These are phyloP conservation scores for Loxodes magnus DNA, from an alignment of 73 alveolate species.

Conservation along the genomic window DNA sequence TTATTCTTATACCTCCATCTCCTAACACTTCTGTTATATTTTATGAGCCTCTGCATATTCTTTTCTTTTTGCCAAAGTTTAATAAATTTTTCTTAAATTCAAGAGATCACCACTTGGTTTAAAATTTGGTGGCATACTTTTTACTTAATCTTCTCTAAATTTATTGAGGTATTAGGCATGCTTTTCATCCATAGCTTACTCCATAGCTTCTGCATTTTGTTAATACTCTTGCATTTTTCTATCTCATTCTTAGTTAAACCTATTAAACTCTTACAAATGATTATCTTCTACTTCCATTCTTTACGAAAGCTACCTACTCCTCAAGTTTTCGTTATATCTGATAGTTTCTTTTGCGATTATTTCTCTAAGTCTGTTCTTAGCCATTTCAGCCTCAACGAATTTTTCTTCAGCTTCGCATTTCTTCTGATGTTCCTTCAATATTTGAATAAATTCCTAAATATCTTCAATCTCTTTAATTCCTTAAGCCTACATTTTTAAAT, in stretches of 20 bases:
- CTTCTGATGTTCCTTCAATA: too few relatives aligned
- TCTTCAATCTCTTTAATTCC: too few relatives aligned
- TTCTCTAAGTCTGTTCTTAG: too few relatives aligned
- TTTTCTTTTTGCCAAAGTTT: conserved; percentile 31
- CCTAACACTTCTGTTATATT: conserved; percentile 17
- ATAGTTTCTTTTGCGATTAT: too few relatives aligned
- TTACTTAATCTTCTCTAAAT: conserved; percentile 24
- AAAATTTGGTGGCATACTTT: conserved; percentile 27
- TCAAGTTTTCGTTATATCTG: too few relatives aligned
- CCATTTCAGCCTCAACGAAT: too few relatives aligned
- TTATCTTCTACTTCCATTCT: conserved; percentile 6
- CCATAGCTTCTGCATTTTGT: neutral
- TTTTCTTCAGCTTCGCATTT: too few relatives aligned
- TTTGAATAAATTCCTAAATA: too few relatives aligned
- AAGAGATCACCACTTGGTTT: conserved; percentile 35
- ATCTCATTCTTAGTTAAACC: neutral
- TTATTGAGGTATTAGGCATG: neutral
- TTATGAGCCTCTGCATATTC: conserved; percentile 39
- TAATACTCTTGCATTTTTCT: neutral
- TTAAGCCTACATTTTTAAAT: too few relatives aligned
- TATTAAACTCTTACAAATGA: conserved; percentile 4
- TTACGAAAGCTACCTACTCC: too few relatives aligned
- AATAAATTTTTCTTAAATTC: conserved; percentile 38
- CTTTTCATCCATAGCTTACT: neutral
- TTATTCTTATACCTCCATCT: conserved; percentile 15